A percentile compares a stretch with the other conserved stretches of the same genome.
These are phyloP conservation scores for Aaosphaeria arxii DNA, from an alignment of 2,329 filamentous ascomycete species.

Conservation along the genomic window DNA sequence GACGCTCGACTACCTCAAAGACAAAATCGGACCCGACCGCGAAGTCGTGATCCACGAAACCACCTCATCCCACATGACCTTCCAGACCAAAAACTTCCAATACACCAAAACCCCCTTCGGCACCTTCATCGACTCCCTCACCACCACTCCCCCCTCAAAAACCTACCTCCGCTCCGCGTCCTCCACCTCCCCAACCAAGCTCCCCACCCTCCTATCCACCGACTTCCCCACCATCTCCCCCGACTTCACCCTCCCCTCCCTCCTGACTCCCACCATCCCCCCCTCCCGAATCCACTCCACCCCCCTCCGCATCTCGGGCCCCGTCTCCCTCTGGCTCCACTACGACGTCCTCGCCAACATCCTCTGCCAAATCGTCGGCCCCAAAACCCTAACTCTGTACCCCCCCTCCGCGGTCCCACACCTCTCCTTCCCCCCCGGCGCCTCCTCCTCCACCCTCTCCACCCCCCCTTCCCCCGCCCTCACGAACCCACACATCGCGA, in stretches of 20 bases:
- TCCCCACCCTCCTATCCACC: conserved; percentile 64
- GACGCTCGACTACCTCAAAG: conserved; percentile 66
- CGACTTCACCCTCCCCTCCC: conserved; percentile 68
- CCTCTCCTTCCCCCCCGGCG: conserved; percentile 70
- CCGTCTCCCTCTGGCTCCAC: conserved; percentile 84
- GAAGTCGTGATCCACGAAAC: conserved; percentile 74
- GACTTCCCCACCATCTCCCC: conserved; percentile 69
- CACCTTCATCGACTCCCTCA: conserved; percentile 60
- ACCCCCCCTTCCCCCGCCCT: conserved; percentile 16
- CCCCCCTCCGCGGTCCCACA: conserved; percentile 71
- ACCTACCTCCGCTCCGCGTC: conserved; percentile 81
- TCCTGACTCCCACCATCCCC: conserved; percentile 53
- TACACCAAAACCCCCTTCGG: conserved; percentile 69
- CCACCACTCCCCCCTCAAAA: conserved; percentile 50
- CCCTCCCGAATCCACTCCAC: conserved; percentile 69
- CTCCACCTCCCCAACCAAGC: conserved; percentile 61
- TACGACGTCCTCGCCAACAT: conserved; percentile 91
- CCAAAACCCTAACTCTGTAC: conserved; percentile 73
- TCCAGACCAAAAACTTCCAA: conserved; percentile 77
- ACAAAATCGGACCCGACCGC: conserved; percentile 37
- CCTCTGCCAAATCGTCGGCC: conserved; percentile 73
- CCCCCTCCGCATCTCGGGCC: conserved; percentile 74
- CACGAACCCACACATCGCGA: conserved; percentile 64
- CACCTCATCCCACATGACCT: conserved; percentile 67
- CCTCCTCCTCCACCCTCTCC: conserved; percentile 73